phyloP scores from a whole-genome alignment of 1,284 basidiomycete species.

The Hymenochaete sp. region DNA sequence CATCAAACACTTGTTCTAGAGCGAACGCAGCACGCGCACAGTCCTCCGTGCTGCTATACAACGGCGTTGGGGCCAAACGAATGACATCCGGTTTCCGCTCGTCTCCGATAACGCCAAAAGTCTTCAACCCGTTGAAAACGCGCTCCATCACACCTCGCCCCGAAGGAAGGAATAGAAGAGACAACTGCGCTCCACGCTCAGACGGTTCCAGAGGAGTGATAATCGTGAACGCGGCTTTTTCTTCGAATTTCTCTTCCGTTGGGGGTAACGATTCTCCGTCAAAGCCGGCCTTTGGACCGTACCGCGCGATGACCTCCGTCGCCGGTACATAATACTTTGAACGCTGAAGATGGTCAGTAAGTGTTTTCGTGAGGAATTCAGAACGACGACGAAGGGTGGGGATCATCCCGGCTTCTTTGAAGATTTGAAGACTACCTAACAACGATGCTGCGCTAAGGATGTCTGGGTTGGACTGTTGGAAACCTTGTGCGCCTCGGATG shows the following conservation, averaged over 20 bases:
- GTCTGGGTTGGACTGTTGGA: constrained; percentile 91
- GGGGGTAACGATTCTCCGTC: background rate
- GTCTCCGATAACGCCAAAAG: constrained; percentile 79
- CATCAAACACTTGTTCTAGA: constrained; percentile 49
- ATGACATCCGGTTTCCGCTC: constrained; percentile 88
- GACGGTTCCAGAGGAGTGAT: constrained; percentile 70
- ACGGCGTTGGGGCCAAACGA: constrained; percentile 71
- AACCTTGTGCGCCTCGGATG: constrained; percentile 86
- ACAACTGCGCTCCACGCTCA: constrained; percentile 78
- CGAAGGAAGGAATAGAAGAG: constrained; percentile 65
- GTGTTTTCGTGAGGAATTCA: constrained; percentile 56
- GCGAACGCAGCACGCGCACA: constrained; percentile 59
- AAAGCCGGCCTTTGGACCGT: constrained; percentile 18
- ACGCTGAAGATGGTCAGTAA: constrained; percentile 56
- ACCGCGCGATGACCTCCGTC: constrained; percentile 30
- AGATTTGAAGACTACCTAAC: constrained; percentile 74
- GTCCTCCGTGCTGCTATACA: constrained; percentile 80
- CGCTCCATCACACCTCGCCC: constrained; percentile 61
- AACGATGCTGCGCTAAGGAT: constrained; percentile 74
- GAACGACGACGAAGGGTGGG: constrained; percentile 60
- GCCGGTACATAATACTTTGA: constrained; percentile 56
- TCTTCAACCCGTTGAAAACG: constrained; percentile 54
- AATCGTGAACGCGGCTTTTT: constrained; percentile 80
- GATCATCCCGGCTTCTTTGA: constrained; percentile 73
- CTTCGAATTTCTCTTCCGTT: constrained; percentile 18